Conservation (phyloP, 2,329 filamentous ascomycete species). For the Colletotrichum sp. region DNA sequence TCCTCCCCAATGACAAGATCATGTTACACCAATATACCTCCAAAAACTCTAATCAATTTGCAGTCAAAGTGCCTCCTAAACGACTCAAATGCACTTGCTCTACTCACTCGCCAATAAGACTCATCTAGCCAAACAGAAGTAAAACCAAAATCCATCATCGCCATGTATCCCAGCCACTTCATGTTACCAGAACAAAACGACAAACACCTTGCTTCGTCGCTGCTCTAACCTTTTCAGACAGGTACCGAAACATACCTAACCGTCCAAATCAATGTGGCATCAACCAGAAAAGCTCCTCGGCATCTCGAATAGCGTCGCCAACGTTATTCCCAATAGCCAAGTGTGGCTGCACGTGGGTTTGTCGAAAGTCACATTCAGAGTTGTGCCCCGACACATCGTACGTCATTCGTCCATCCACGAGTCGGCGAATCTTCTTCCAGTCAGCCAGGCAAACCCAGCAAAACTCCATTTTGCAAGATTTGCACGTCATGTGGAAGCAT, state of each 20-base stretch:
- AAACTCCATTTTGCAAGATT: constrained; percentile 40
- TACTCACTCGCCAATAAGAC: background rate
- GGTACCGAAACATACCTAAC: background rate
- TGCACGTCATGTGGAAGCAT: constrained; percentile 46
- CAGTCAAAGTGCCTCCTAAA: background rate
- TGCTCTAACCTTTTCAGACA: fast-evolving
- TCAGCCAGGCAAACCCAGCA: constrained; percentile 35
- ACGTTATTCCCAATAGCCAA: background rate
- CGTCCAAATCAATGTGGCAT: background rate
- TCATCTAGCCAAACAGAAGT: background rate
- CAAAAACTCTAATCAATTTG: background rate
- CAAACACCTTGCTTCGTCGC: background rate
- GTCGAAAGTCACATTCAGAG: background rate
- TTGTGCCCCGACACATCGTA: background rate
- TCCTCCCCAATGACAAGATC: background rate
- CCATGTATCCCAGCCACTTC: background rate
- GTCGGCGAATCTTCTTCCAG: constrained; percentile 19
- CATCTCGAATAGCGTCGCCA: background rate
- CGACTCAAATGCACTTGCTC: background rate
- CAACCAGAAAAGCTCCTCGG: background rate
- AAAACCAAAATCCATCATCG: background rate
- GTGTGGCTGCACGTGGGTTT: background rate
- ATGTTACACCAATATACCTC: too few species aligned
- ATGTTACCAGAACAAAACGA: background rate
- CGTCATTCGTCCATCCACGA: background rate